These are phyloP conservation scores for Orbilia oligospora DNA, from an alignment of 2,329 filamentous ascomycete genomes.

Conservation along the genomic window DNA sequence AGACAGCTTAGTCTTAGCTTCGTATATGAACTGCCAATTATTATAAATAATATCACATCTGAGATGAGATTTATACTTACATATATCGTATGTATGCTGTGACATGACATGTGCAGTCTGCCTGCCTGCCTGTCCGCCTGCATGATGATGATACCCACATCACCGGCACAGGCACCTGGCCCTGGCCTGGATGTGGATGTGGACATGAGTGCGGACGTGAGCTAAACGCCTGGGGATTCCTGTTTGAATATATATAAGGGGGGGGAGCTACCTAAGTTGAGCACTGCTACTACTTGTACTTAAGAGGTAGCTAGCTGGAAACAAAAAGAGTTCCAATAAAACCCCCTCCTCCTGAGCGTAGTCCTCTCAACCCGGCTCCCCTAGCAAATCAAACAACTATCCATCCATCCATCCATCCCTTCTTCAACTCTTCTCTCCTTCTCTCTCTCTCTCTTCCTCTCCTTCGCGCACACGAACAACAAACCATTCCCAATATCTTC, in stretches of 20 bases:
- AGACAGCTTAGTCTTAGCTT: not conserved
- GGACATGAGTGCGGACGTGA: not conserved
- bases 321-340: not conserved
- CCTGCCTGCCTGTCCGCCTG: conserved; percentile 8
- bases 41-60: not conserved
- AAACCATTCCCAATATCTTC: not conserved
- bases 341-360: not conserved
- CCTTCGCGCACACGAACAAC: not conserved
- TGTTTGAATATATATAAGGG: conserved; percentile 51
- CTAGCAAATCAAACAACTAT: not conserved
- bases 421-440: not conserved
- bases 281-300: too few species aligned
- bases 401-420: not conserved
- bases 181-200: not conserved
- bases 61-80: conserved; percentile 5
- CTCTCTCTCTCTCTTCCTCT: not conserved
- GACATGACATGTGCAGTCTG: conserved; percentile 17
- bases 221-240: conserved; percentile 5
- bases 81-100: not conserved
- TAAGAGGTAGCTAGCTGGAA: not conserved
- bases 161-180: too few species aligned
- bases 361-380: not conserved
- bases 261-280: too few species aligned
- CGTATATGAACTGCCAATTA: not conserved
- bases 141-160: conserved; percentile 4